Evolutionary conservation across 805 yeast genomes (phyloP).

Genomic region (Metschnikowia cerradonensis): DNA sequence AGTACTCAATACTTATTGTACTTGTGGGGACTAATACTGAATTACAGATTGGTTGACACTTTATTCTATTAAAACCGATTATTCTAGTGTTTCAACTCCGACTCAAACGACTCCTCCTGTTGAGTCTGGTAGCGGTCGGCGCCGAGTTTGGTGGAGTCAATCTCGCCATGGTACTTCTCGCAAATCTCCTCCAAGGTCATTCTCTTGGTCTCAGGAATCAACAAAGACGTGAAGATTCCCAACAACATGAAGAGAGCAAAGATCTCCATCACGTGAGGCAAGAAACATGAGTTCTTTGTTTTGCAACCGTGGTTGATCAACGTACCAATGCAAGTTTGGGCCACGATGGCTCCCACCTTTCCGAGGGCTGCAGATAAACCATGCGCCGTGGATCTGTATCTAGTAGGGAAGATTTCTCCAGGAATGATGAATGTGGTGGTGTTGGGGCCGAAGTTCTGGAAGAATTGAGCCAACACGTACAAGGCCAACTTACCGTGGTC

Average conservation of each 20-base stretch:
- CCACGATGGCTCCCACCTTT: constrained; percentile 90
- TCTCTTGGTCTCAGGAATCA: constrained; percentile 89
- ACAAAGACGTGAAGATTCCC: constrained; percentile 62
- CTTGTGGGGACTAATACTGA: too few relatives aligned
- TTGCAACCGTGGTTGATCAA: constrained; percentile 76
- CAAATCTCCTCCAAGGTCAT: constrained; percentile 80
- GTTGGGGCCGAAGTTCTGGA: constrained; percentile 92
- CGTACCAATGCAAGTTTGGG: constrained; percentile 84
- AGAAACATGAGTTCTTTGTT: constrained; percentile 60
- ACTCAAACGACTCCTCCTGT: constrained; percentile 29
- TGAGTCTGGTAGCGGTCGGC: constrained; percentile 34
- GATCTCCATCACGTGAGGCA: constrained; percentile 91
- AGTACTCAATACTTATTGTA: too few relatives aligned
- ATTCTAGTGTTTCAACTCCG: constrained; percentile 25
- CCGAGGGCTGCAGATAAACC: constrained; percentile 93
- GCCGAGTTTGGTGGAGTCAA: constrained; percentile 42
- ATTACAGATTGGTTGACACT: not conserved
- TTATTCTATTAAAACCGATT: constrained; percentile 2
- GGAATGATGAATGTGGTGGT: constrained; percentile 88
- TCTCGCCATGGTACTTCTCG: constrained; percentile 80
- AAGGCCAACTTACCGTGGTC: constrained; percentile 69
- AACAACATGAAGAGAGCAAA: constrained; percentile 87
- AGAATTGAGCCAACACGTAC: constrained; percentile 78
- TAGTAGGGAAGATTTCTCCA: constrained; percentile 90
- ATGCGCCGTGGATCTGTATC: constrained; percentile 93